Base-by-base conservation (phyloP, 495 filamentous ascomycete species). In the Bombardia bombarda region DNA sequence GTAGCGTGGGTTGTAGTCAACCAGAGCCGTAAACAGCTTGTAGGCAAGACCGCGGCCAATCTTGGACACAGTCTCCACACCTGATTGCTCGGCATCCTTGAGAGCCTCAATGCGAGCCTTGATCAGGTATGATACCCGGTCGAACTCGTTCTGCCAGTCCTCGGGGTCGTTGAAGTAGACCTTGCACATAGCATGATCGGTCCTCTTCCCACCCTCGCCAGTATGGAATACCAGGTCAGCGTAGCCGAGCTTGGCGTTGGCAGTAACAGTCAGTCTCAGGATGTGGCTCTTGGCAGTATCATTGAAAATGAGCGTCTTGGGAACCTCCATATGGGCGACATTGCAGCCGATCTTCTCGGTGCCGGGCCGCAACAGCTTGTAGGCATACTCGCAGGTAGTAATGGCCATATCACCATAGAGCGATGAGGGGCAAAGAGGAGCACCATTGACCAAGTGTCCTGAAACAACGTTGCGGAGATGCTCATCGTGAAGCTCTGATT, bases 381-480 rank as follows among this genome's bases (percentile, higher is more conserved):
- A 75, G 20, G 80, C 65, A 49, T 86, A 87, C 20, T 87, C 75
- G 46, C 72, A 80, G 31, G 86, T 61, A 0, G 85, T 88, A 46
- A 86, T 73, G 10, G 83, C 83, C 67, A 87, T 86, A 58, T 90
- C 86, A 20, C 78, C 84, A 46, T 87, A 88, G 1, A 89, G 61
- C 2, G 82, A 77, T 19, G 70, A 73, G 3, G 73, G 70, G 31
- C 68, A 74, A 9, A 77, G 58, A 2, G 58, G 49, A 17, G 65
- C 57, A 13, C 79, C 80, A 52, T 90, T 87, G 49, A 87, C 83
- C 40, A 77, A 63, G 57, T 90, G 84, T n/a, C 84, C 84, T 19
- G 73, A 65, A 38, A 86, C 78, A 10, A 78, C 69, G 8, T 71
- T 67, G 34, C 73, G 67, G 25, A 90, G 66, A 14, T 79, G 72